Evolutionary conservation across 164 flowering plant genomes (phyloP).

Genomic region (Chloranthus sessilifolius): DNA sequence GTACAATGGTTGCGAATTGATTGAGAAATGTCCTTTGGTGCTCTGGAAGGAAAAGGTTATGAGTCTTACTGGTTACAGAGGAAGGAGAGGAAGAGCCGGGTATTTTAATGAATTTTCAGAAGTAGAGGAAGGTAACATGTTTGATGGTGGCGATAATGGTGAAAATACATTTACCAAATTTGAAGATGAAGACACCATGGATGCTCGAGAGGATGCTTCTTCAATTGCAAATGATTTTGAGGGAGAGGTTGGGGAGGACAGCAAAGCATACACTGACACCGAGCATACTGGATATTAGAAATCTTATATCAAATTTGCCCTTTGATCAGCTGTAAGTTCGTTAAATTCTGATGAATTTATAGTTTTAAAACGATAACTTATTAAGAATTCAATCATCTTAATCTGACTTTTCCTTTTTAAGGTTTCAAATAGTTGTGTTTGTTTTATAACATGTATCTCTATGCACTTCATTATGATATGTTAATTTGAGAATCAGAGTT

Average conservation of each 20-base stretch:
- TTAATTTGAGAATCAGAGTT: background rate
- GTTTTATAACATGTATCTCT: background rate
- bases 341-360: background rate
- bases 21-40: conserved; percentile 68
- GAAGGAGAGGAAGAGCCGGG: conserved; percentile 44
- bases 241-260: conserved; percentile 53
- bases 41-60: conserved; percentile 85
- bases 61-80: conserved; percentile 57
- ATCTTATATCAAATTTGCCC: background rate
- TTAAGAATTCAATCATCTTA: background rate
- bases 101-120: conserved; percentile 52
- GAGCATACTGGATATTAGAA: conserved; percentile 11
- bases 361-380: background rate
- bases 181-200: conserved; percentile 27
- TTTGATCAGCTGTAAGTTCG: background rate
- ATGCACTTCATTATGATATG: background rate
- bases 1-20: conserved; percentile 76
- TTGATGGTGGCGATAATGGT: conserved; percentile 31
- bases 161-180: conserved; percentile 15
- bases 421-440: background rate
- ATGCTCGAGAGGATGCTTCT: conserved; percentile 21
- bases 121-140: conserved; percentile 36
- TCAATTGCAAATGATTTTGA: conserved; percentile 27
- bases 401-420: background rate
- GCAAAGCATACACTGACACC: conserved; percentile 29